Base-by-base conservation (phyloP, 2,329 filamentous ascomycete genomes). In the Aspergillus unguis region DNA sequence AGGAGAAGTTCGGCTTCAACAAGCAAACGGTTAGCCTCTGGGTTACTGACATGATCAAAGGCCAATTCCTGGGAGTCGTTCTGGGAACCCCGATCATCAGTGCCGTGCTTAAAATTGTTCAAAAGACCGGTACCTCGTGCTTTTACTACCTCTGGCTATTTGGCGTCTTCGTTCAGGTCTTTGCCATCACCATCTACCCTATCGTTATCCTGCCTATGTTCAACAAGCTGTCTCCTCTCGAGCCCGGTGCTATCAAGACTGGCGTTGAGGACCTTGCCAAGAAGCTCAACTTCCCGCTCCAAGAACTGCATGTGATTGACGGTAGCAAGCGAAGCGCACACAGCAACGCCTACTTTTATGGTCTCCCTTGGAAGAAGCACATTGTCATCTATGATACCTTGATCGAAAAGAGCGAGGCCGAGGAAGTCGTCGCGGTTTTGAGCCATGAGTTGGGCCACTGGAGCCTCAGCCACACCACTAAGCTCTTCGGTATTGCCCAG, bases 81-180 rank as follows among this genome's bases (percentile, higher is more conserved):
- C 81, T 99, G 54, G 87, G 90, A 55, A 85, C 90, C 47, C 94
- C 95, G 0, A 87, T 99, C 62, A 87, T 96, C 58, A 88, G 90
- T 60, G 94, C 86, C 38, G 95, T 99, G 79, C 82, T 97, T 66
- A 84, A 88, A 71, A 99, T 99, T 68, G 87, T 99, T 65, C 87
- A 96, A 75, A 89, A 88, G 76, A 96, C 95, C 9, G 94, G 94
- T 60, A 89, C 87, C 68, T 84, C 86, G 68, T 99, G 99, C 81
- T 96, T 97, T 80, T 95, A 95, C 77, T 99, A 96, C 71, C 84
- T 99, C 52, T 99, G 92, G 92, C 75, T 94, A 54, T 97, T 99
- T 67, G 87, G 88, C 62, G 85, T 95, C 55, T 86, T 83, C 53
- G 84, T 99, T 37, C 94, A 97, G 75, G 81, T 97, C 58, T 92